These are phyloP conservation scores for Hyphodiscus hymeniophilus DNA, from an alignment of 495 filamentous ascomycete genomes.

Conservation along the genomic window DNA sequence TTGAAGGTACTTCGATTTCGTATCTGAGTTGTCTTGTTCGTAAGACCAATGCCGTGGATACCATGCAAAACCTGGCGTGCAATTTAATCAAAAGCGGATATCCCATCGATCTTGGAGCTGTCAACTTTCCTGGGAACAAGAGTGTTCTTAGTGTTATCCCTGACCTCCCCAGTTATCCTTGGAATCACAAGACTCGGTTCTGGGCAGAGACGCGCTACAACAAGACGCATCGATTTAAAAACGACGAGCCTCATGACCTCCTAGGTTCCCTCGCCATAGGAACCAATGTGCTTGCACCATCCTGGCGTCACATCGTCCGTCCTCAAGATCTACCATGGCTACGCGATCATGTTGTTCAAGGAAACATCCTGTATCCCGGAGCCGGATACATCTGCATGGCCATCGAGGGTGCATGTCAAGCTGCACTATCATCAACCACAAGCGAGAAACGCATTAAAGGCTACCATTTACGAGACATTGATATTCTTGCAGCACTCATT, in stretches of 20 bases:
- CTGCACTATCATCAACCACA: not conserved
- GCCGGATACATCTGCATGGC: slow-evolving; percentile 38
- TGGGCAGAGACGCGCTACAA: slow-evolving; percentile 26
- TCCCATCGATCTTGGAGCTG: not conserved
- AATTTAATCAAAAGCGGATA: slow-evolving; percentile 12
- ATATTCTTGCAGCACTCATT: not conserved
- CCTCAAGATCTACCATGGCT: too few relatives aligned
- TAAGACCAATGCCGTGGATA: slow-evolving; percentile 36
- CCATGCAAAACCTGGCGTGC: slow-evolving; percentile 32
- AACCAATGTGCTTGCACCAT: too few relatives aligned
- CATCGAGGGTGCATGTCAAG: slow-evolving; percentile 34
- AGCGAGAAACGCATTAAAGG: not conserved
- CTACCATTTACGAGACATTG: not conserved
- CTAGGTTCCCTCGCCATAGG: not conserved
- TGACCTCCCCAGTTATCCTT: slow-evolving; percentile 29
- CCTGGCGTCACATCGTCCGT: too few relatives aligned
- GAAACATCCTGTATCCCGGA: slow-evolving; percentile 21
- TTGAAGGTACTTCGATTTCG: slow-evolving; percentile 14
- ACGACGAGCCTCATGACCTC: slow-evolving; percentile 12
- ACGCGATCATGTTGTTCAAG: not conserved
- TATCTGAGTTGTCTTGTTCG: slow-evolving; percentile 37
- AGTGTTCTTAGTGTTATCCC: not conserved
- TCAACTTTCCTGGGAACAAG: not conserved
- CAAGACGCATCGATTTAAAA: slow-evolving; percentile 22
- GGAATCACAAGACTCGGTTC: slow-evolving; percentile 20